Evolutionary conservation across 306 rosid genomes (phyloP), one percentile per base, ranked within the genome.

Genomic region (Canavalia ensiformis): DNA sequence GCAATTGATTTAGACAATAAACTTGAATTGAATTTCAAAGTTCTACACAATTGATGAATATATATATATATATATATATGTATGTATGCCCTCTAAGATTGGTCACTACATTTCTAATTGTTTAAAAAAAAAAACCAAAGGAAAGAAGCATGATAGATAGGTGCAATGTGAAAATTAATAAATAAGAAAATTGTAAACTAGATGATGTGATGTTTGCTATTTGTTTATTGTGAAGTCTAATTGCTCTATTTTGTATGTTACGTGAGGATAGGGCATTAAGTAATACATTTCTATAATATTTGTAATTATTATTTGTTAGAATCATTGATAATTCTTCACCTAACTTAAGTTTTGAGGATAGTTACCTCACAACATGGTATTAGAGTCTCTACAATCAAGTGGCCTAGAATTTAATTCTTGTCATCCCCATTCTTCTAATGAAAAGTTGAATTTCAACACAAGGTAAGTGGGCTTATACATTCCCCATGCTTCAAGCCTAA

Each of bases 21-120:
- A n/a, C 59, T 57, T 64, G 12, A 64, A 35, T 63, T 37, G 9
- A 79, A 73, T 33, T 39, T 57, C 8, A 33, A 79, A 75, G 60
- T 34, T 34, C 35, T 2, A 72, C 6, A 72, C 47, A 57, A 4
- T n/a, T 44, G 25, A 67, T 63, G 34, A 25, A 35, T 35, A 63
- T 33, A 33, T 37, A 37, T 37, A 4, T 37, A 37, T 4, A 37
- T 60, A 59, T 4, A 30, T 9, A 9, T 13, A 6, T 33, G 18
- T 51, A 37, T 28, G 31, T 6, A 54, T 51, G 33, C 7, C 65
- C 45, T 44, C 46, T 50, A 52, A 52, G 56, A 77, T 39, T 37
- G 31, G 34, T 50, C 50, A 60, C 47, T 60, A 12, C 59, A 44
- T 46, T 45, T 75, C 28, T 42, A 28, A 42, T 60, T 75, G 69